Evolutionary conservation across 495 filamentous ascomycete genomes (phyloP), one percentile per base, ranked within the genome.

Genomic region (Massariosphaeria phaeospora): DNA sequence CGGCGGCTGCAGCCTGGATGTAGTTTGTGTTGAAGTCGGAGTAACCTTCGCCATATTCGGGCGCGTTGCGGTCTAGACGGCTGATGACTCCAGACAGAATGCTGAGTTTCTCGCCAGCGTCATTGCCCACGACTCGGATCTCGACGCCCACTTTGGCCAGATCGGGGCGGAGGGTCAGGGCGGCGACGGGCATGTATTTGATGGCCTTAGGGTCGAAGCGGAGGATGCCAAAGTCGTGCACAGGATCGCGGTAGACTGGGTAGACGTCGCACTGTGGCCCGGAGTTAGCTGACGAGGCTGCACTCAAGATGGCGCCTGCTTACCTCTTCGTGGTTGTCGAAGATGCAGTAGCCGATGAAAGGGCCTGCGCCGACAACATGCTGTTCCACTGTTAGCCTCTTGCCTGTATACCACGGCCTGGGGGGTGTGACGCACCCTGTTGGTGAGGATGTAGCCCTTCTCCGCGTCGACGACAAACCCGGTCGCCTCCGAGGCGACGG

Each of bases 11-110:
- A 55, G 93, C 93, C 75, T 99, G 93, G 57, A 97, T 97, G 70
- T 99, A 99, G 69, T 96, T 96, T 29, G 93, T 98, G 67, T 98
- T 99, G 76, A 99, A 99, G 66, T 99, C 93, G 69, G 91, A 91
- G 70, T 99, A 99, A 1, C 93, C 93, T 56, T 97, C 93, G 30
- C 93, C 91, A 61, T 99, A 99, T 62, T 99, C 93, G 6, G 93
- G 93, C 4, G 93, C 93, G 70, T 99, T 99, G 46, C 93, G 79
- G 63, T 99, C 93, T 52, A 97, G 73, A 52, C 93, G 80, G 75
- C 89, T 95, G 66, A 99, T 99, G 24, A 99, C 91, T 57, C 93
- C 93, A 11, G 94, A 97, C 30, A 97, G 75, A 64, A 99, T 99
- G 72, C 89, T 95, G 49, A 99, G 82, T 75, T 99, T 99, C 67